Base-by-base conservation (phyloP, 345 rosid genomes). In the Gynandropsis gynandra region DNA sequence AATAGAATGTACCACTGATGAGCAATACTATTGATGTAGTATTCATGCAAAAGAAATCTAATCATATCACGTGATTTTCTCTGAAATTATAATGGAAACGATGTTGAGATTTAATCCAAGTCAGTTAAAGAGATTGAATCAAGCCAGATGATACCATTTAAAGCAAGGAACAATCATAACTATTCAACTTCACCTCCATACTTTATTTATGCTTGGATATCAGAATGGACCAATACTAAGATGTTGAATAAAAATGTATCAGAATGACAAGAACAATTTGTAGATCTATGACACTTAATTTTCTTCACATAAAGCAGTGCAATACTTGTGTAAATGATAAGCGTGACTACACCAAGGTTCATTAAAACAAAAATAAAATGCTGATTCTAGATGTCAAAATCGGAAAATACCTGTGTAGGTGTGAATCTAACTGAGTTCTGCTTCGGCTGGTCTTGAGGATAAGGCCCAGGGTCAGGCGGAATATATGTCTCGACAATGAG, bases 361-460 rank as follows among this genome's bases (percentile, higher is more conserved):
- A 50, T 50, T 33, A 42, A 38, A 33, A 42, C 14, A 5, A 64
- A 41, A 65, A 37, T 7, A 51, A 20, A 9, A 40, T 29, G 52
- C 21, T 38, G 55, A 24, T 12, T 46, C 16, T 36, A 16, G 59
- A 53, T 40, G 33, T 33, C 32, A 41, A 46, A 31, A 52, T 33
- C 27, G 7, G 53, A 27, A 39, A 11, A 53, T 54, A 92, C 98
- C 96, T 92, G 98, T 33, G 95, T 87, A 33, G 93, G 78, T 17
- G 98, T 92, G 61, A 92, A 92, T 75, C 79, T 82, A 56, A 87
- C 98, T 15, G 90, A 77, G 36, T 92, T 92, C 66, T 80, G 93
- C 72, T 87, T 87, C 17, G 98, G 98, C 73, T 87, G 95, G 77
- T 92, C 98, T 73, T 87, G 98, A 47, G 93, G 98, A 69, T 92